These are phyloP conservation scores for Zalerion maritima DNA, from an alignment of 495 filamentous ascomycete genomes.

Conservation along the genomic window DNA sequence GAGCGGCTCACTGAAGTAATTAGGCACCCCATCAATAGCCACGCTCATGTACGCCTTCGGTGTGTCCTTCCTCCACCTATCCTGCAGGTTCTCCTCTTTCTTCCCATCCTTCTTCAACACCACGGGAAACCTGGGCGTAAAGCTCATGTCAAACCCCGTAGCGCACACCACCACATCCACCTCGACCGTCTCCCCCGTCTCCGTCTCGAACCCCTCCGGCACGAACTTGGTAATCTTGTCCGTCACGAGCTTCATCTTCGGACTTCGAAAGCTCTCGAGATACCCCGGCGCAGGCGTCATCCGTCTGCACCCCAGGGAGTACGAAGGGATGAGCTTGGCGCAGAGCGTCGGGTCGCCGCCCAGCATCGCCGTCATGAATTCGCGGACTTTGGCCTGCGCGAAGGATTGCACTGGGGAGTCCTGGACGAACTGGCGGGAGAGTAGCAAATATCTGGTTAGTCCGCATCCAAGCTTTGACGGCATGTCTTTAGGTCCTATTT, in stretches of 20 bases:
- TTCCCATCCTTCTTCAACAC: conserved; percentile 35
- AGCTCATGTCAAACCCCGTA: conserved; percentile 51
- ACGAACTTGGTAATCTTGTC: conserved; percentile 41
- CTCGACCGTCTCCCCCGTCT: conserved; percentile 37
- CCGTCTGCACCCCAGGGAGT: conserved; percentile 48
- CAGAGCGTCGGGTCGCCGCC: conserved; percentile 19
- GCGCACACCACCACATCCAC: conserved; percentile 56
- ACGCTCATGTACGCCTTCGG: conserved; percentile 32
- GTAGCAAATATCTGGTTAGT: conserved; percentile 7
- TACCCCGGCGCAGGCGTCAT: conserved; percentile 58
- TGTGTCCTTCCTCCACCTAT: conserved; percentile 18
- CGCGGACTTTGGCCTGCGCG: conserved; percentile 9
- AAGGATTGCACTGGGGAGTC: conserved; percentile 17
- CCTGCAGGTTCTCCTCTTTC: conserved; percentile 35
- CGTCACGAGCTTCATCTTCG: conserved; percentile 47
- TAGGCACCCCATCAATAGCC: conserved; percentile 29
- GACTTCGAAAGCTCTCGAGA: conserved; percentile 43
- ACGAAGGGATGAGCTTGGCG: conserved; percentile 47
- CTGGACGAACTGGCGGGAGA: conserved; percentile 17
- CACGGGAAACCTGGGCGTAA: conserved; percentile 46
- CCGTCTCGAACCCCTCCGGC: conserved; percentile 41
- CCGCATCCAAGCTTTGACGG: background rate
- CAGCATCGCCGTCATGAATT: conserved; percentile 16
- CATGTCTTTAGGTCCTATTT: too few relatives aligned
- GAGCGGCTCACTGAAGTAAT: conserved; percentile 30